Evolutionary conservation across 352 stramenopile species (phyloP), one percentile per base, ranked within the genome.

Genomic region (Phytophthora hibernalis): DNA sequence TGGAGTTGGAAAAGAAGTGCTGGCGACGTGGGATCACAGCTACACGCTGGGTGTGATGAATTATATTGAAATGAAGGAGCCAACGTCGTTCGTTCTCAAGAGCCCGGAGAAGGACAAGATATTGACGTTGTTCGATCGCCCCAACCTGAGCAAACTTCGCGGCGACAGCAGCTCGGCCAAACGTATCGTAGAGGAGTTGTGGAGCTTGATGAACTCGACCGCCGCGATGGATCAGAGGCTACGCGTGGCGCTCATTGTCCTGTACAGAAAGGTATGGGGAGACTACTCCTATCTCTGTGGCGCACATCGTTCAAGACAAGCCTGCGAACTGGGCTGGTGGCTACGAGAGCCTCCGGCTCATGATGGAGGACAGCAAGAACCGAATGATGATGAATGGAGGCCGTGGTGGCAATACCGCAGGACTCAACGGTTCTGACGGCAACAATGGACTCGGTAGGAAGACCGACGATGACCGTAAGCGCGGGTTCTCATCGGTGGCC

Each of bases 351-450:
- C 69, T 96, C 54, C 84, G 88, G 8, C 51, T 85, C 13, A 87
- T 96, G 71, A 94, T 96, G 80, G 88, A 96, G 54, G 84, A 93
- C 37, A 95, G 80, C 71, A 92, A 90, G 76, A 90, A 76, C 56
- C 79, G 82, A 4, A 52, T 77, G 50, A 33, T 85, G 26, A 70
- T 74, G 66, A 77, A 64, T 38, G 53, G 57, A 26, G 58, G 48
- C 18, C 57, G 65, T 30, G 38, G 38, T 11, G 54, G 65, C 15
- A 59, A 48, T 13, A 48, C n/a, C 28, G 21, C 47, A 0, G 54
- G 43, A 20, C 37, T 54, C n/a, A 62, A 71, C 21, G 59, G 54
- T 15, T 48, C 21, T 10, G 49, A 48, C 21, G 64, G 66, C 20
- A 70, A 50, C 20, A 70, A 35, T 47, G 61, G 38, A 54, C 62